phyloP scores from a whole-genome alignment of 306 rosid genomes.

The Castanospermum australe region DNA sequence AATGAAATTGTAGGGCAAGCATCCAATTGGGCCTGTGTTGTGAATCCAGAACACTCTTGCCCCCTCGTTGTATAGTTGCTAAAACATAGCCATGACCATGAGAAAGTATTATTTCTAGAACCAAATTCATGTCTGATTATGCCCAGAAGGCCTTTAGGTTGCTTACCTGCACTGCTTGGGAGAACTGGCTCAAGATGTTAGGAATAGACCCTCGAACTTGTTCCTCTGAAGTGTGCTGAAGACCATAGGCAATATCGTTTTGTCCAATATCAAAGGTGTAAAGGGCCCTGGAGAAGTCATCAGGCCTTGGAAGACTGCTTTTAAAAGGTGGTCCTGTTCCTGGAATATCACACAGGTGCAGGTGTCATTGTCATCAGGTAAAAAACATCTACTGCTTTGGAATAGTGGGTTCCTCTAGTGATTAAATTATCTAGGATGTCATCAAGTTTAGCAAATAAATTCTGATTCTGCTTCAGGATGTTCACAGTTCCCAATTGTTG shows the following conservation, averaged over 20 bases:
- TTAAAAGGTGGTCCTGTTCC: constrained; percentile 41
- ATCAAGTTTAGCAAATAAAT: not conserved
- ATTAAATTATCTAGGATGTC: not conserved
- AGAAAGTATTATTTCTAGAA: constrained; percentile 16
- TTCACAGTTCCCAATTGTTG: not conserved
- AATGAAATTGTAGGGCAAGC: constrained; percentile 61
- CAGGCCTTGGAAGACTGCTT: constrained; percentile 61
- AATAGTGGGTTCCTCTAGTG: not conserved
- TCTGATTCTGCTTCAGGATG: not conserved
- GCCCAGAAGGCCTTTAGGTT: not conserved
- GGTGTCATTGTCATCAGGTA: not conserved
- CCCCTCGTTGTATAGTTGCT: constrained; percentile 73
- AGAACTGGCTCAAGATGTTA: constrained; percentile 48
- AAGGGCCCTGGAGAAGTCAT: constrained; percentile 70
- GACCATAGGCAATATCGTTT: constrained; percentile 68
- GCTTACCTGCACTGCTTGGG: constrained; percentile 60
- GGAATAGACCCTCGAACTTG: constrained; percentile 71
- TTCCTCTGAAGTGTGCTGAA: constrained; percentile 54
- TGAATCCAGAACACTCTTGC: constrained; percentile 85
- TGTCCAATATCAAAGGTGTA: constrained; percentile 89
- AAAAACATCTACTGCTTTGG: not conserved
- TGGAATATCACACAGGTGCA: constrained; percentile 18
- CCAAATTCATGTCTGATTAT: not conserved
- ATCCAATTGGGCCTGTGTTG: constrained; percentile 76
- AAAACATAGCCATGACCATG: constrained; percentile 31